Percentiles rank a stretch among this genome's conserved stretches.
These are phyloP conservation scores for Neotropicomus parvogracilis DNA, from an alignment of 1,284 basidiomycete genomes.

Conservation along the genomic window DNA sequence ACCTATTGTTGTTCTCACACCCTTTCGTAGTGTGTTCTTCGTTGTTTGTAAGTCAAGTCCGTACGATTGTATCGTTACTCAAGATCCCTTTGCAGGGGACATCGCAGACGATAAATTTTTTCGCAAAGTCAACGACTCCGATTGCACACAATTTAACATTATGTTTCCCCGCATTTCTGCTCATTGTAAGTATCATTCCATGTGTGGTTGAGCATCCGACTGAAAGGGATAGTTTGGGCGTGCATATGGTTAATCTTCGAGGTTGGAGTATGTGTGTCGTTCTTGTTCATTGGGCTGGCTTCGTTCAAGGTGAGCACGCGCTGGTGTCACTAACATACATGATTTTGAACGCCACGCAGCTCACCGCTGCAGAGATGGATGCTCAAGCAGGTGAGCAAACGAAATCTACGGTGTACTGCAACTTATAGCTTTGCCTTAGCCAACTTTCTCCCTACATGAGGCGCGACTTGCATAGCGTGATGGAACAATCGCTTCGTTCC, in stretches of 20 bases:
- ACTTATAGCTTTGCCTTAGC: constrained; percentile 33
- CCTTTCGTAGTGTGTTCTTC: constrained; percentile 58
- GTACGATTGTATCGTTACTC: not conserved
- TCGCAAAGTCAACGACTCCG: constrained; percentile 80
- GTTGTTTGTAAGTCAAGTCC: constrained; percentile 59
- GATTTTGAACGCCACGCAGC: constrained; percentile 32
- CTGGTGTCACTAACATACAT: constrained; percentile 1
- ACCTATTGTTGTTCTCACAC: constrained; percentile 15
- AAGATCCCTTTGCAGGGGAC: constrained; percentile 55
- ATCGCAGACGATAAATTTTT: constrained; percentile 83
- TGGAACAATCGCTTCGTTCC: not conserved
- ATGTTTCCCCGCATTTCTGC: constrained; percentile 63
- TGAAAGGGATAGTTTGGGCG: constrained; percentile 58
- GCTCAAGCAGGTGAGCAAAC: constrained; percentile 50
- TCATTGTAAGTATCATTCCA: constrained; percentile 45
- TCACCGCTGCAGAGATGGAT: constrained; percentile 51
- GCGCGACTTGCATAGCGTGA: not conserved
- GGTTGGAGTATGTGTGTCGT: constrained; percentile 61
- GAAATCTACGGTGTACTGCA: not conserved
- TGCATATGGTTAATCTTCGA: constrained; percentile 72
- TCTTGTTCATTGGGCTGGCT: constrained; percentile 66
- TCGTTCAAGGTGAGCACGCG: constrained; percentile 63
- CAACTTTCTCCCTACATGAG: constrained; percentile 37
- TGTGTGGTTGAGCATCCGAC: constrained; percentile 3
- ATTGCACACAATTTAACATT: constrained; percentile 72